These are phyloP conservation scores for Crotalaria pallida DNA, from an alignment of 306 rosid species.

Conservation along the genomic window DNA sequence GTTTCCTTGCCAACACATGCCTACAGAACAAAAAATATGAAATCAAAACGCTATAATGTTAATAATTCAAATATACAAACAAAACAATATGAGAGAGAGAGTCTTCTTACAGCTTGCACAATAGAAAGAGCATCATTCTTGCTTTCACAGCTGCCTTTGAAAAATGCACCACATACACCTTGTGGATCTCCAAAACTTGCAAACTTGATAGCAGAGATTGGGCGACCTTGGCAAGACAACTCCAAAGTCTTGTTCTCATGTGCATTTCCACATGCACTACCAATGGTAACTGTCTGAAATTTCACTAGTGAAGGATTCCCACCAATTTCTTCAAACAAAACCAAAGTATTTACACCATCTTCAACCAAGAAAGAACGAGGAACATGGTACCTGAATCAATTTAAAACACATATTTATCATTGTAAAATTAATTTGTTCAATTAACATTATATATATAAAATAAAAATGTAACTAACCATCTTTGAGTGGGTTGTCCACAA, in stretches of 20 bases:
- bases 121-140: conserved; percentile 13
- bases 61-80: background rate
- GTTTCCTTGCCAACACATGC: conserved; percentile 41
- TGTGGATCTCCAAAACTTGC: conserved; percentile 47
- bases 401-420: background rate
- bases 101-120: conserved; percentile 12
- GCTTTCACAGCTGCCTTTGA: conserved; percentile 32
- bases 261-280: conserved; percentile 30
- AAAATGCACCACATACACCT: conserved; percentile 44
- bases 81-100: background rate
- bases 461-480: conserved; percentile 38
- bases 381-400: conserved; percentile 42
- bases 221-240: conserved; percentile 31
- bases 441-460: too few species aligned
- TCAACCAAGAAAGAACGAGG: conserved; percentile 30
- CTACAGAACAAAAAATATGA: background rate
- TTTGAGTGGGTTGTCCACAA: conserved; percentile 51
- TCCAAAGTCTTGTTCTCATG: conserved; percentile 35
- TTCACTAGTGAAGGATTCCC: conserved; percentile 40
- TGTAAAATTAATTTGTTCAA: too few species aligned
- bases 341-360: conserved; percentile 34
- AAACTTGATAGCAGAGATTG: conserved; percentile 37
- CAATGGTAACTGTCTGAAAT: conserved; percentile 28
- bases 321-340: conserved; percentile 57
- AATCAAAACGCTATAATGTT: background rate